These are phyloP conservation scores for Saccharomyces pastorianus DNA, from an alignment of 1,139 yeast species.

Conservation along the genomic window DNA sequence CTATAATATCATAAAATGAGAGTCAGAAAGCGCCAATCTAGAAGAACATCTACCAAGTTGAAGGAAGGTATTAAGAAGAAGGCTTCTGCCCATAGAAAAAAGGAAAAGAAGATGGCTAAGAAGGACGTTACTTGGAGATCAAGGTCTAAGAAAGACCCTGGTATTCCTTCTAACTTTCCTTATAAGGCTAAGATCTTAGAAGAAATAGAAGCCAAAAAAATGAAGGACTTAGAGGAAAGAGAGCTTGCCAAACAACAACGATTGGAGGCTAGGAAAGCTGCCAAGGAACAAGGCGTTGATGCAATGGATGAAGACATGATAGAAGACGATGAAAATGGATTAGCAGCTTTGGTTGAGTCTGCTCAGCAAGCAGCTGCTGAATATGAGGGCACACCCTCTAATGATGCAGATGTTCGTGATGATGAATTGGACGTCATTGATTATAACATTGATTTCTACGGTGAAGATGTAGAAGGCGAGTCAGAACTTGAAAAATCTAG, in stretches of 20 bases:
- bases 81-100: conserved; percentile 84
- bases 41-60: conserved; percentile 85
- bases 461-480: conserved; percentile 40
- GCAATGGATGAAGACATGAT: conserved; percentile 40
- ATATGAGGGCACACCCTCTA: conserved; percentile 36
- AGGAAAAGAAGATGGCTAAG: conserved; percentile 72
- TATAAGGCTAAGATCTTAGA: conserved; percentile 76
- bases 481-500: conserved; percentile 69
- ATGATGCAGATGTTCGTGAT: conserved; percentile 30
- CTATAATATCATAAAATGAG: conserved; percentile 20
- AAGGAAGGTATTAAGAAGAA: conserved; percentile 94
- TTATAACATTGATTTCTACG: conserved; percentile 42
- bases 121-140: conserved; percentile 93
- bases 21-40: conserved; percentile 36
- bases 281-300: conserved; percentile 37
- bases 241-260: conserved; percentile 38
- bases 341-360: conserved; percentile 80
- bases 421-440: conserved; percentile 45
- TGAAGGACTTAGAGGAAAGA: conserved; percentile 53
- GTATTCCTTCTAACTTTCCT: conserved; percentile 92
- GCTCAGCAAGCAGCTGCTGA: conserved; percentile 80
- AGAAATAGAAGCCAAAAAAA: conserved; percentile 70
- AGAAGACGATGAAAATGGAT: conserved; percentile 44
- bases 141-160: conserved; percentile 74
- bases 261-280: conserved; percentile 42